These are phyloP conservation scores for Citrus australasica DNA, from an alignment of 345 rosid species.

Conservation along the genomic window DNA sequence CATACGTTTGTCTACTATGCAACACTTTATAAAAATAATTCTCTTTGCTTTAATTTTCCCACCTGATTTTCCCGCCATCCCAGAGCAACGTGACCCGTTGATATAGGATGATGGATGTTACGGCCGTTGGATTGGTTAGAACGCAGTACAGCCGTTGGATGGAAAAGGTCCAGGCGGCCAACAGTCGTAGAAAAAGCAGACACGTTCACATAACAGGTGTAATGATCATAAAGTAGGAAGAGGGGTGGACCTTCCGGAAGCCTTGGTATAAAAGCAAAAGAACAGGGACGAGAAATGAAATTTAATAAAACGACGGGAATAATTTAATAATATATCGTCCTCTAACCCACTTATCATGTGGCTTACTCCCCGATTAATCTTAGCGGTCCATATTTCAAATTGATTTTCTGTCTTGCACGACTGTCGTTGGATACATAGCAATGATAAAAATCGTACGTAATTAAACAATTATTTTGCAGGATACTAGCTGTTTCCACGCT, in stretches of 20 bases:
- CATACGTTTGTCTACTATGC: not conserved
- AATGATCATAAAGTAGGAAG: slow-evolving; percentile 35
- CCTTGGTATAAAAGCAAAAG: slow-evolving; percentile 13
- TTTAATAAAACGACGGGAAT: not conserved
- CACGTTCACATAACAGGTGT: slow-evolving; percentile 25
- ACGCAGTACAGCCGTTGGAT: slow-evolving; percentile 13
- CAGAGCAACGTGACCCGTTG: slow-evolving; percentile 14
- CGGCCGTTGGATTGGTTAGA: slow-evolving; percentile 8
- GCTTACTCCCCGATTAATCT: not conserved
- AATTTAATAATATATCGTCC: not conserved
- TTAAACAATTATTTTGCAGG: not conserved
- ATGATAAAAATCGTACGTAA: not conserved
- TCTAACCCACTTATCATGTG: not conserved
- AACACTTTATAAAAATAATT: not conserved
- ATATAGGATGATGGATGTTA: not conserved
- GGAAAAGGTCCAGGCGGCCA: not conserved
- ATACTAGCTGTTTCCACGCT: not conserved
- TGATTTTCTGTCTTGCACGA: not conserved
- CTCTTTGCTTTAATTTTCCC: slow-evolving; percentile 14
- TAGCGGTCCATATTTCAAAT: not conserved
- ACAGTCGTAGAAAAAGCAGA: not conserved
- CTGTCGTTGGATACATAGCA: not conserved
- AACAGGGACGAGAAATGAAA: slow-evolving; percentile 1
- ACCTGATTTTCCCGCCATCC: slow-evolving; percentile 45
- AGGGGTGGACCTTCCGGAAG: slow-evolving; percentile 18